Conservation (phyloP, 768 basidiomycete species). For the Lactifluus subvellereus region DNA sequence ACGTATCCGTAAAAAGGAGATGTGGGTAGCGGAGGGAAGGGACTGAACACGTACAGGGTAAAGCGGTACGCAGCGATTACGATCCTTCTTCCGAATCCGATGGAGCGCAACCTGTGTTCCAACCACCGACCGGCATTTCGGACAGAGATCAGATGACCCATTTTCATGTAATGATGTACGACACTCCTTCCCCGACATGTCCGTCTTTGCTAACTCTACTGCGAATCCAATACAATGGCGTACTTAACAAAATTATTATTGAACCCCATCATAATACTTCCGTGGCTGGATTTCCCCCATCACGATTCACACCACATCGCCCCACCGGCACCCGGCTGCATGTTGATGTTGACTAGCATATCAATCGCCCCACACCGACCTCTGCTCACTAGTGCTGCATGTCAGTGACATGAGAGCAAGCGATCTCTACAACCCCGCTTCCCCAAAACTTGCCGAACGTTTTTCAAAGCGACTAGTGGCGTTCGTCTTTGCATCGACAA, state of each 20-base stretch:
- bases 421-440: background rate
- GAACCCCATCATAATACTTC: background rate
- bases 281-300: background rate
- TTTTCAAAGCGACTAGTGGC: slow-evolving; percentile 11
- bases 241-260: background rate
- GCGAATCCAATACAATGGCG: background rate
- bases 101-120: background rate
- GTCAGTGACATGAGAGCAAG: background rate
- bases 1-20: slow-evolving; percentile 2
- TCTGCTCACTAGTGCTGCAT: too few relatives aligned
- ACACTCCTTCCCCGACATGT: background rate
- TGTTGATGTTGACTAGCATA: background rate
- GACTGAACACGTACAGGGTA: slow-evolving; percentile 16
- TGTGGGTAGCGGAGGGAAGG: background rate
- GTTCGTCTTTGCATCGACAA: background rate
- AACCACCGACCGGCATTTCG: background rate
- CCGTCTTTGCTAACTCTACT: background rate
- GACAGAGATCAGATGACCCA: background rate
- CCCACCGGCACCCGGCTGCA: background rate
- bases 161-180: background rate
- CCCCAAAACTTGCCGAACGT: background rate
- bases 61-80: background rate
- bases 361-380: background rate
- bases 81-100: background rate
- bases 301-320: background rate